Base-by-base conservation (phyloP, 2,329 filamentous ascomycete species). In the Zopfia rhizophila region DNA sequence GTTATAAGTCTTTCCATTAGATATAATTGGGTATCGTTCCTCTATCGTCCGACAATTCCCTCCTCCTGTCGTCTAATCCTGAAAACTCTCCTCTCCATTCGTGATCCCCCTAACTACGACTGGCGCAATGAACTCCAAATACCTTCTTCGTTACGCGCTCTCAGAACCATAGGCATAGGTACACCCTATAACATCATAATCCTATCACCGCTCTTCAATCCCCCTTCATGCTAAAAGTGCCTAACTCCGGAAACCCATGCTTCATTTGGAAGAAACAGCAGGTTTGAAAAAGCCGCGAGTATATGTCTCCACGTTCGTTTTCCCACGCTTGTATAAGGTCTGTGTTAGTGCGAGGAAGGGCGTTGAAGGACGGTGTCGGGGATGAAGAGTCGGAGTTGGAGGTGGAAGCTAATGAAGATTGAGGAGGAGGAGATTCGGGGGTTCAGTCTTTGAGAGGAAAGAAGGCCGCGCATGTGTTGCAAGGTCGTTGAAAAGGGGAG, bases 191-290 rank as follows among this genome's bases (percentile, higher is more conserved):
- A 28, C 39, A 27, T n/a, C 19, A 23, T 24, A 5, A 43, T 31
- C 14, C 17, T 21, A 36, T 43, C 39, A 12, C 39, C 39, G 29
- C n/a, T 23, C 31, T 28, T 5, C 21, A 43, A 18, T 7, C 39
- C 39, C n/a, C n/a, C 16, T 28, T 43, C 30, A 43, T 28, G 7
- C 39, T 31, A 19, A 43, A 43, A 17, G 39, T 31, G 13, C 30
- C 39, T 6, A 43, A 24, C 5, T 31, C 39, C 5, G 39, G 39
- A 18, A 43, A 43, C 5, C 39, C 39, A 18, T 16, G 6, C 30
- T 27, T 43, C 5, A 31, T 43, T 6, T 19, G 29, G 31, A 43
- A 43, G 39, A 43, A 43, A 22, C 39, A 43, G 30, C 39, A 43
- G 5, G 39, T 35, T 17, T 23, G 30, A 23, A 43, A 43, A 4